Evolutionary conservation across 2,329 filamentous ascomycete species (phyloP), one percentile per base, ranked within the genome.

Genomic region (Pseudogymnoascus sp.): DNA sequence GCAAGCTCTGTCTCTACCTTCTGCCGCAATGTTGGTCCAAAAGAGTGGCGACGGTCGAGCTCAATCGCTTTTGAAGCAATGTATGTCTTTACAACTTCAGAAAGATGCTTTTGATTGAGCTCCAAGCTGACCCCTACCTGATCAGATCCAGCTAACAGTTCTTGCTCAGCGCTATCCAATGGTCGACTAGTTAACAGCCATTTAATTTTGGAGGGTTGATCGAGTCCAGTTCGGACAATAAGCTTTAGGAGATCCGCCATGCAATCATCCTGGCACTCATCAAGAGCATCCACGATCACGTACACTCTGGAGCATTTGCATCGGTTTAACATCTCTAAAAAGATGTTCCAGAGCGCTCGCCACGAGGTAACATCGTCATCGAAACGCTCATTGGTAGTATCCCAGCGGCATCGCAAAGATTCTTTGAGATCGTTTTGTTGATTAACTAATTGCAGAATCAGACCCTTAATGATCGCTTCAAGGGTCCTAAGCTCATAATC

Each of bases 151-250:
- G 65, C 61, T 62, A 71, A 38, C 40, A 73, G 65, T 37, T 60
- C 64, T 42, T 60, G 62, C 42, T 71, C 68, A 63, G 67, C 68
- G 38, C 42, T 62, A 26, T 72, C 67, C 40, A 69, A 65, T 24
- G 70, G 70, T 62, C 70, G 68, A 61, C 71, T 73, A 59, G 70
- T 72, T 50, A 73, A 67, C 7, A 73, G 24, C 71, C 70, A 73
- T 64, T 72, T 72, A 29, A 73, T 64, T 61, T 67, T 70, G 13
- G 63, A 66, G 6, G 65, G 60, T 7, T 64, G 42, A 63, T 67
- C 59, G 1, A 71, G 67, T 14, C 70, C 69, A 19, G 53, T 47
- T 3, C 42, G 42, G 19, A 47, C 63, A 60, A 67, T 35, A 24
- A 11, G 38, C 19, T 38, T 64, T 24, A 67, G 33, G n/a, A 67